Base-by-base conservation (phyloP, 2,329 filamentous ascomycete species). In the Coniosporium tulheliwenetii region DNA sequence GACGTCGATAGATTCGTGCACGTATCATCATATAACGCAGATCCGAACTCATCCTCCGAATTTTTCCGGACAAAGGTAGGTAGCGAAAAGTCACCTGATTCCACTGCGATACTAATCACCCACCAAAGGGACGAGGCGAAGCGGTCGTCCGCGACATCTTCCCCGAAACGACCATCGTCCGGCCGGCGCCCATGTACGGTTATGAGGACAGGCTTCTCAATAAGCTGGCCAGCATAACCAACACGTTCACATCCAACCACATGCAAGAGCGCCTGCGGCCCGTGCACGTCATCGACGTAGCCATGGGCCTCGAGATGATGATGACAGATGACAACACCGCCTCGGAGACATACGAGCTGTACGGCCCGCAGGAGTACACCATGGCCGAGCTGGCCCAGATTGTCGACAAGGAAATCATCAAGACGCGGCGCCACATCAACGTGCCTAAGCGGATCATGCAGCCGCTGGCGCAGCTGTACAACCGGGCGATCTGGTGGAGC, bases 1-100 rank as follows among this genome's bases (percentile, higher is more conserved):
- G 89, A 98, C 55, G 78, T 95, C 50, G 91, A 98, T 65, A 80
- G 91, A 48, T 98, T 85, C 63, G 86, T 98, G 48, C 91, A 98
- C 53, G 79, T 98, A 52, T 98, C 91, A 8, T 94, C 87, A 30
- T 87, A 93, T 72, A 96, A 89, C 56, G 89, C 85, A 43, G 70
- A 81, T 60, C 71, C 76, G 36, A 71, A 83, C 50, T 96, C 89
- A 13, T 63, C 79, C 2, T 89, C 85, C 9, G 84, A 91, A 55
- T 98, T 89, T 73, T 95, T 82, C 64, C 71, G 81, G 45, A 93
- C 86, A 51, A 98, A 98, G 75, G 79, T 80, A 50, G 40, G 8
- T 8, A 10, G 8, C 5, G 8, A 3, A 10, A 13, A 5, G 7
- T 7, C 3, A 12, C 26, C 9, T 12, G 8, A 15, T 13, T 14